phyloP scores from a whole-genome alignment of 768 basidiomycete species.

The Agrocybe chaxingu region DNA sequence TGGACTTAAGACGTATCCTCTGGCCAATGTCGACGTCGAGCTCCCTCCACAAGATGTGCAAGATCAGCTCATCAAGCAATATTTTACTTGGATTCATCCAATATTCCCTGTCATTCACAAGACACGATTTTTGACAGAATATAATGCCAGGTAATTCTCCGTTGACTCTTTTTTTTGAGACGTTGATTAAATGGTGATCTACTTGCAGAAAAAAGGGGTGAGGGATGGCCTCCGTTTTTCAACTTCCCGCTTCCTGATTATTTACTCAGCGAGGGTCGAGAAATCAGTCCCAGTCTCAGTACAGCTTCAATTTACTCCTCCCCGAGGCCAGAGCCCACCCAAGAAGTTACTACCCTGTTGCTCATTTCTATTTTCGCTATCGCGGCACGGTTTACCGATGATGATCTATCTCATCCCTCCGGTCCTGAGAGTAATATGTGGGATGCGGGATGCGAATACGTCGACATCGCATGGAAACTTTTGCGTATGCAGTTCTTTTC shows the following conservation, averaged over 20 bases:
- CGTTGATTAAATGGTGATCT: background rate
- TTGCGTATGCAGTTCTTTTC: conserved; percentile 44
- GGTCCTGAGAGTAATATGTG: conserved; percentile 54
- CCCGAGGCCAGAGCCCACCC: conserved; percentile 51
- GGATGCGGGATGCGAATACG: conserved; percentile 65
- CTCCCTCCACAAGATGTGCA: conserved; percentile 65
- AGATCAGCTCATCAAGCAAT: conserved; percentile 67
- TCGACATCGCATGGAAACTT: conserved; percentile 58
- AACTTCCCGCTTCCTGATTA: background rate
- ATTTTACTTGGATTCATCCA: conserved; percentile 83
- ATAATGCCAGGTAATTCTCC: conserved; percentile 41
- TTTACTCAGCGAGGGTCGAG: conserved; percentile 15
- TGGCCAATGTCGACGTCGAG: conserved; percentile 43
- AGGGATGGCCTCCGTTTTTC: background rate
- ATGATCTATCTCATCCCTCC: conserved; percentile 39
- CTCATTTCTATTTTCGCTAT: conserved; percentile 81
- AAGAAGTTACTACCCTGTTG: conserved; percentile 64
- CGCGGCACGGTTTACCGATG: conserved; percentile 67
- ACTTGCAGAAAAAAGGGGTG: conserved; percentile 16
- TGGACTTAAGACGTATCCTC: conserved; percentile 30
- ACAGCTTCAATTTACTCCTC: conserved; percentile 26
- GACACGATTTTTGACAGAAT: conserved; percentile 64
- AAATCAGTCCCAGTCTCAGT: conserved; percentile 24
- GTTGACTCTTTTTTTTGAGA: background rate
- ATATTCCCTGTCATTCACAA: conserved; percentile 81